Conservation (phyloP, 148 eudicot genomes). For the Silene uniflora region DNA sequence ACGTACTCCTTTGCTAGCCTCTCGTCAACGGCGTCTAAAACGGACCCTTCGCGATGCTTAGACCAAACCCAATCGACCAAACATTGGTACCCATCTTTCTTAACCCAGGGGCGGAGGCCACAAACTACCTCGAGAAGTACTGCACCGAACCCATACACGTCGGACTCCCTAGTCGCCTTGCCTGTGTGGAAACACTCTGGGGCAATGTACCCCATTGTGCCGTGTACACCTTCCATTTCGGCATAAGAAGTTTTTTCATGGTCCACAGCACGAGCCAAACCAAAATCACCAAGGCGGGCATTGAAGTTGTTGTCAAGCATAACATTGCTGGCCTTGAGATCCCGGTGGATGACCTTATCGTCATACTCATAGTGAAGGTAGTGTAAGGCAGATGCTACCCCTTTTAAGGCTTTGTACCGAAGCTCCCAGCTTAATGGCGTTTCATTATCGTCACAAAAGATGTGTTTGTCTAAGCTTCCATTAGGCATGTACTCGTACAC, state of each 20-base stretch:
- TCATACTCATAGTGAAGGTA: slow-evolving; percentile 72
- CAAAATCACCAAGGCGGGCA: slow-evolving; percentile 86
- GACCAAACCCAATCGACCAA: slow-evolving; percentile 85
- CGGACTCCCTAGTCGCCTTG: slow-evolving; percentile 67
- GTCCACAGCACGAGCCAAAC: slow-evolving; percentile 79
- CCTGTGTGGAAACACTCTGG: slow-evolving; percentile 86
- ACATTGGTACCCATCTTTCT: slow-evolving; percentile 38
- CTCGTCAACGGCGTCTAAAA: slow-evolving; percentile 54
- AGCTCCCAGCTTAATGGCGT: slow-evolving; percentile 36
- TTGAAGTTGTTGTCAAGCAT: slow-evolving; percentile 74
- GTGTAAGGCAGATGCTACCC: slow-evolving; percentile 49
- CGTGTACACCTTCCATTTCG: slow-evolving; percentile 63
- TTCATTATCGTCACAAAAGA: slow-evolving; percentile 28
- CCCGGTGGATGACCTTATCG: slow-evolving; percentile 74
- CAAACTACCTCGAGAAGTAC: slow-evolving; percentile 62
- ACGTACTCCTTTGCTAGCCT: slow-evolving; percentile 42
- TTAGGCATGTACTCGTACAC: slow-evolving; percentile 90
- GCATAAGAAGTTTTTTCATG: slow-evolving; percentile 58
- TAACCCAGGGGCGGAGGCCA: slow-evolving; percentile 57
- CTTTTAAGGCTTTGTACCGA: slow-evolving; percentile 47
- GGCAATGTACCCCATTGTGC: slow-evolving; percentile 85
- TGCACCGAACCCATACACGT: slow-evolving; percentile 71
- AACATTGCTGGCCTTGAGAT: slow-evolving; percentile 83
- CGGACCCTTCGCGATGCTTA: slow-evolving; percentile 50
- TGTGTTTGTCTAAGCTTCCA: slow-evolving; percentile 74